A percentile compares a stretch with the other conserved stretches of the same genome.
Evolutionary conservation across 768 basidiomycete genomes (phyloP).

Genomic region (Lactarius tabidus): DNA sequence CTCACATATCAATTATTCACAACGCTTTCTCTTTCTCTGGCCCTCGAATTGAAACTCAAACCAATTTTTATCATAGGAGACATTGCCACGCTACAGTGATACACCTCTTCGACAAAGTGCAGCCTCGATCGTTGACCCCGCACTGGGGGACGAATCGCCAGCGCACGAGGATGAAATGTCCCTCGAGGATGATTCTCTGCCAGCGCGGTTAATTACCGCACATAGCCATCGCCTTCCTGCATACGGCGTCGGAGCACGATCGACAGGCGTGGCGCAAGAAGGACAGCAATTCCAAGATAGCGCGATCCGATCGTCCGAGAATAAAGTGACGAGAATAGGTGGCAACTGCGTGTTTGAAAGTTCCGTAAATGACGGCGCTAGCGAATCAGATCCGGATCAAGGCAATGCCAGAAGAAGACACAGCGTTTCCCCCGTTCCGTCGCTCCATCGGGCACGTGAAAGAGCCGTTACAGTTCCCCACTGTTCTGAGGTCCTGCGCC

Average conservation of each 20-base stretch:
- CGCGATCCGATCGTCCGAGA: not conserved
- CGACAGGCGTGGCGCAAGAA: not conserved
- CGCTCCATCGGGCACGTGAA: constrained; percentile 6
- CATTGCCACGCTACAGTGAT: constrained; percentile 1
- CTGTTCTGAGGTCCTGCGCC: not conserved
- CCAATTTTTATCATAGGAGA: constrained; percentile 3
- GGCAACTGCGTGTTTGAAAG: not conserved
- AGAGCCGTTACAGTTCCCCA: not conserved
- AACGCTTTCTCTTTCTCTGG: not conserved
- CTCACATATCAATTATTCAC: not conserved
- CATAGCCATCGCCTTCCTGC: not conserved
- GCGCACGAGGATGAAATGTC: not conserved
- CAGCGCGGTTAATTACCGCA: not conserved
- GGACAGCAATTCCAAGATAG: not conserved
- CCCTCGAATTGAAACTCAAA: not conserved
- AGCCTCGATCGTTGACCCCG: not conserved
- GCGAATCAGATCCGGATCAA: not conserved
- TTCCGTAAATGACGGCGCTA: not conserved
- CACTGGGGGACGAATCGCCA: not conserved
- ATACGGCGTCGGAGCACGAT: not conserved
- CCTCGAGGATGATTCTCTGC: not conserved
- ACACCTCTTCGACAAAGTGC: not conserved
- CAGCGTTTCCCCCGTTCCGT: constrained; percentile 3
- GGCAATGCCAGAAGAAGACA: not conserved
- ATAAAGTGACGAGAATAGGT: not conserved